Conservation (phyloP, 1,139 yeast genomes). For the Wickerhamiella infanticola region DNA sequence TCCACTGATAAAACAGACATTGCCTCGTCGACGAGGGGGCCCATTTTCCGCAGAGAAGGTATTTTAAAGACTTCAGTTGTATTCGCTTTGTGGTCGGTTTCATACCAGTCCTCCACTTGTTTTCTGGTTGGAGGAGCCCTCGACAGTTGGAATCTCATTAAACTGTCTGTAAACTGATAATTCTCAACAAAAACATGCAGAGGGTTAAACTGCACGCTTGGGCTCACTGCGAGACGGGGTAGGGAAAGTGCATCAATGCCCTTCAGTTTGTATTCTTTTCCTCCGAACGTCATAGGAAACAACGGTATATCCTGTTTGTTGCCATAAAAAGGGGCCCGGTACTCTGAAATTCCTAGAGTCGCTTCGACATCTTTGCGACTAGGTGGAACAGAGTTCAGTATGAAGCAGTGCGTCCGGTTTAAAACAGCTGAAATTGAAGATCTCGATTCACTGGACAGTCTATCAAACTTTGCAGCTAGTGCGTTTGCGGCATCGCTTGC, state of each 20-base stretch:
- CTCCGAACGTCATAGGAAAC: conserved; percentile 49
- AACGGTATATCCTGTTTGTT: conserved; percentile 35
- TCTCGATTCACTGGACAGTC: neutral
- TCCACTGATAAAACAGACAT: conserved; percentile 50
- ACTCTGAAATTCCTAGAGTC: conserved; percentile 22
- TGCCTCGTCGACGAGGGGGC: conserved; percentile 11
- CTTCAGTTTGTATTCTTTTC: conserved; percentile 37
- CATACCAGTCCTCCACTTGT: conserved; percentile 24
- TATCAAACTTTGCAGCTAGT: neutral
- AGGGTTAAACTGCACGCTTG: conserved; percentile 1
- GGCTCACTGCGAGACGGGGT: conserved; percentile 14
- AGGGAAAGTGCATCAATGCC: conserved; percentile 18
- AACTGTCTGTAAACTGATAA: neutral
- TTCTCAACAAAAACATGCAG: conserved; percentile 4
- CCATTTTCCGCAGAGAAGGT: neutral
- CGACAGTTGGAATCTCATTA: conserved; percentile 18
- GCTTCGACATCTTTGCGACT: conserved; percentile 4
- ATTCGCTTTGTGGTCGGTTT: no score
- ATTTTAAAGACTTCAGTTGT: neutral
- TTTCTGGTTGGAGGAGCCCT: conserved; percentile 28
- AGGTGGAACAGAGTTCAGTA: conserved; percentile 5
- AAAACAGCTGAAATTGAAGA: neutral
- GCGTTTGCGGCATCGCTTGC: neutral
- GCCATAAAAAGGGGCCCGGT: conserved; percentile 50
- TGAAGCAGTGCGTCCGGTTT: neutral